phyloP scores from a whole-genome alignment of 495 filamentous ascomycete genomes.

The Chaetomium cochliodes region DNA sequence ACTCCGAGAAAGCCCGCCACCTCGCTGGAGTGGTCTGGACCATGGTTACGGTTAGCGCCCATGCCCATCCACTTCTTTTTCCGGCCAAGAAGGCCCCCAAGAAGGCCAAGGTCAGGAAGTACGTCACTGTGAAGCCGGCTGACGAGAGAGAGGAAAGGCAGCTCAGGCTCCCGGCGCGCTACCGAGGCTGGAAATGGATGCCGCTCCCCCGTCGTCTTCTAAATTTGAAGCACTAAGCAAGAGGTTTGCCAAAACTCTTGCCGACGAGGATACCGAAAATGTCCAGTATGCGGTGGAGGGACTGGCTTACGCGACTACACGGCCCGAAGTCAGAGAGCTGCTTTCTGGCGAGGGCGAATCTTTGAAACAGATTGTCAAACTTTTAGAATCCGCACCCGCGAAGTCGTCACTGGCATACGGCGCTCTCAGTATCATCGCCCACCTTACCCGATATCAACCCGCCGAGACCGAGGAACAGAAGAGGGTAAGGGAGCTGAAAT shows the following conservation, averaged over 20 bases:
- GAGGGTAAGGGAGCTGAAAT: conserved; percentile 82
- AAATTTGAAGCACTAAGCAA: conserved; percentile 70
- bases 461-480: conserved; percentile 86
- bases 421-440: conserved; percentile 74
- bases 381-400: conserved; percentile 57
- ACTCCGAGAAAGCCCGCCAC: conserved; percentile 52
- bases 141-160: conserved; percentile 48
- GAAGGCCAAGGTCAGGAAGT: no score
- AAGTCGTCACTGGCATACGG: conserved; percentile 78
- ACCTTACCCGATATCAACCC: conserved; percentile 79
- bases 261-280: conserved; percentile 54
- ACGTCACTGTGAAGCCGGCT: conserved; percentile 37
- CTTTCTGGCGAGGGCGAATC: conserved; percentile 65
- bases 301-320: conserved; percentile 85
- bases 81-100: no score
- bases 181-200: no score
- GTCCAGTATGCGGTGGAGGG: conserved; percentile 77
- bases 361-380: conserved; percentile 62
- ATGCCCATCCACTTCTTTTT: conserved; percentile 10
- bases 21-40: conserved; percentile 84
- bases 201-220: no score
- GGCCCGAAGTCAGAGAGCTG: conserved; percentile 76
- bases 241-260: conserved; percentile 75
- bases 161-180: no score
- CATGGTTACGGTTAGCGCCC: conserved; percentile 61